Conservation (phyloP, 495 filamentous ascomycete genomes). For the Aspergillus heteromorphus region DNA sequence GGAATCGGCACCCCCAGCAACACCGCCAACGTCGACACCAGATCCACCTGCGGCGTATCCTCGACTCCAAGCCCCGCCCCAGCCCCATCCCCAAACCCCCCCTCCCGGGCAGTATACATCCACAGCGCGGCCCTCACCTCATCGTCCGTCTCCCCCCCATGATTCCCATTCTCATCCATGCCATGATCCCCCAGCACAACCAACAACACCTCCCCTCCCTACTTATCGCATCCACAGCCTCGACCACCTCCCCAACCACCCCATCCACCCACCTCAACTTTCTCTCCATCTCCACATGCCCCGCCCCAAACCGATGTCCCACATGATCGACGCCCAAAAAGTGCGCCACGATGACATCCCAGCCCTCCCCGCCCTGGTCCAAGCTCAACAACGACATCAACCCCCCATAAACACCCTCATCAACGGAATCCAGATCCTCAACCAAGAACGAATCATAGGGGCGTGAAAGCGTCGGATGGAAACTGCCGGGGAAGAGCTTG, state of each 20-base stretch:
- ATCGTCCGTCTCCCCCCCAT: slow-evolving; percentile 90
- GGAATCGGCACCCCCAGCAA: slow-evolving; percentile 89
- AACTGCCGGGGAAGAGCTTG: slow-evolving; percentile 81
- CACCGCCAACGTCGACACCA: slow-evolving; percentile 83
- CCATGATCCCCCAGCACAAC: slow-evolving; percentile 97
- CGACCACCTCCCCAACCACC: slow-evolving; percentile 64
- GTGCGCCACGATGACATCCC: slow-evolving; percentile 89
- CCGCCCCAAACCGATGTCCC: slow-evolving; percentile 87
- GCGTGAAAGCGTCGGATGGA: slow-evolving; percentile 71
- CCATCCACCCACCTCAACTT: slow-evolving; percentile 88
- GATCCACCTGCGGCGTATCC: slow-evolving; percentile 70
- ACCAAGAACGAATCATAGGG: slow-evolving; percentile 95
- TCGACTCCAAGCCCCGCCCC: slow-evolving; percentile 51
- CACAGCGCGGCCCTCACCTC: slow-evolving; percentile 90
- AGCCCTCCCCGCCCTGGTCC: slow-evolving; percentile 55
- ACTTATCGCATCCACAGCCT: slow-evolving; percentile 56
- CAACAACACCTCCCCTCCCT: slow-evolving; percentile 80
- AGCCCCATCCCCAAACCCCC: slow-evolving; percentile 41
- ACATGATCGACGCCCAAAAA: slow-evolving; percentile 94
- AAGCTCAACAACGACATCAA: slow-evolving; percentile 76
- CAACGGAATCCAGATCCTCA: slow-evolving; percentile 92
- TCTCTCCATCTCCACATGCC: slow-evolving; percentile 79
- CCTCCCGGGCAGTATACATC: slow-evolving; percentile 68
- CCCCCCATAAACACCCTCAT: slow-evolving; percentile 86
- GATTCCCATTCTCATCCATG: slow-evolving; percentile 94